Evolutionary conservation across 805 yeast species (phyloP), one percentile per base, ranked within the genome.

Genomic region (Ogataea methanolica): DNA sequence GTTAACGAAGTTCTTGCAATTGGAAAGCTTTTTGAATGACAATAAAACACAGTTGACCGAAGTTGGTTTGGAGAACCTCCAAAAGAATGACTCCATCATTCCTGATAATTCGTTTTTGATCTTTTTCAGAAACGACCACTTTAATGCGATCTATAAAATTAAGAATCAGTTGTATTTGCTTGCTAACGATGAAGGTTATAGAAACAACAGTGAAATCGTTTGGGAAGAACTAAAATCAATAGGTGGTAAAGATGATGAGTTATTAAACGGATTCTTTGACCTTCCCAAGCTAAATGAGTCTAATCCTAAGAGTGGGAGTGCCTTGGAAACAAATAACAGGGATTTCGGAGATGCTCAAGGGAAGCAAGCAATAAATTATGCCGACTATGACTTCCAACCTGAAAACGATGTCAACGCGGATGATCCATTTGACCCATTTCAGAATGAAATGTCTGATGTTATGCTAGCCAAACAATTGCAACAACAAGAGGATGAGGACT

Each of bases 121-220:
- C 0, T 77, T 92, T 51, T 94, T 91, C 70, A 75, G 97, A 59
- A 92, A 94, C 65, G 91, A 94, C 63, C 97, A 90, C 63, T 92
- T 88, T 66, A 78, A 78, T 53, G 88, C 97, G 0, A 61, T 91
- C 11, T 76, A 72, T 55, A 83, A 82, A 58, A 62, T 63, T 21
- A 65, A 62, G 16, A 67, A 66, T 37, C 72, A 71, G 29, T 69
- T 92, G 33, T 89, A 78, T 59, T 65, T 79, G 5, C 70, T 92
- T 26, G 83, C 87, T 3, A 87, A 94, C 1, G 97, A 94, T 60
- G 69, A 74, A 15, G 89, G 94, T 3, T 85, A 80, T 57, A 54
- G 46, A 2, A 70, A 73, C 37, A 52, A 53, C 34, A 57, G 62
- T 1, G 68, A 74, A n/a, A 75, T 85, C 17, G 88, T 88, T 7